Conservation (phyloP, 352 stramenopile species). For the Pythium phragmiticola region DNA sequence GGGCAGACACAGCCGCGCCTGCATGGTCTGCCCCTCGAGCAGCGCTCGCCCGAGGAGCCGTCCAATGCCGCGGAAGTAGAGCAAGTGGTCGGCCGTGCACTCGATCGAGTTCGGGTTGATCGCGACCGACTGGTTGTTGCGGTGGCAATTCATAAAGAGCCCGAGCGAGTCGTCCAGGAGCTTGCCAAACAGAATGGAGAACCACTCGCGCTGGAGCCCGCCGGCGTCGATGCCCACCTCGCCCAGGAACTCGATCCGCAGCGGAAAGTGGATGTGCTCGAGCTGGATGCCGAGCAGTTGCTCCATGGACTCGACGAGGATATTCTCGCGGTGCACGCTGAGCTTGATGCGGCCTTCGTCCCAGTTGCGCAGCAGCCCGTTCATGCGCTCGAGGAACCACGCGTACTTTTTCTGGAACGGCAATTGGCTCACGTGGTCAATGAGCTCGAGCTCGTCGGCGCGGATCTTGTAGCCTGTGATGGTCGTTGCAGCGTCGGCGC, state of each 20-base stretch:
- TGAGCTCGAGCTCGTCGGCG: conserved; percentile 51
- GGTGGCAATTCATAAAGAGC: conserved; percentile 75
- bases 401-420: conserved; percentile 80
- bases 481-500: conserved; percentile 58
- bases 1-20: conserved; percentile 61
- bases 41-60: conserved; percentile 65
- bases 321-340: conserved; percentile 65
- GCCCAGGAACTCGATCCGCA: conserved; percentile 87
- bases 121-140: conserved; percentile 63
- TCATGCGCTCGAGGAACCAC: conserved; percentile 83
- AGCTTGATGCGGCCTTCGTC: conserved; percentile 85
- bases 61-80: conserved; percentile 87
- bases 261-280: conserved; percentile 73
- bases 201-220: conserved; percentile 80
- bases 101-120: conserved; percentile 80
- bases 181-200: conserved; percentile 72
- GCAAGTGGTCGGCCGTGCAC: conserved; percentile 67
- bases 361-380: conserved; percentile 58
- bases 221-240: conserved; percentile 78
- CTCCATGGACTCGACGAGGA: conserved; percentile 82
- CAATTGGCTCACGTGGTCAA: conserved; percentile 64
- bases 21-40: conserved; percentile 75
- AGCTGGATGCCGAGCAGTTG: conserved; percentile 72
- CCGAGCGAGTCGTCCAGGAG: conserved; percentile 64
- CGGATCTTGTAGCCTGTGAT: conserved; percentile 63